Base-by-base conservation (phyloP, 1,284 basidiomycete species). In the Tranzscheliella williamsii region DNA sequence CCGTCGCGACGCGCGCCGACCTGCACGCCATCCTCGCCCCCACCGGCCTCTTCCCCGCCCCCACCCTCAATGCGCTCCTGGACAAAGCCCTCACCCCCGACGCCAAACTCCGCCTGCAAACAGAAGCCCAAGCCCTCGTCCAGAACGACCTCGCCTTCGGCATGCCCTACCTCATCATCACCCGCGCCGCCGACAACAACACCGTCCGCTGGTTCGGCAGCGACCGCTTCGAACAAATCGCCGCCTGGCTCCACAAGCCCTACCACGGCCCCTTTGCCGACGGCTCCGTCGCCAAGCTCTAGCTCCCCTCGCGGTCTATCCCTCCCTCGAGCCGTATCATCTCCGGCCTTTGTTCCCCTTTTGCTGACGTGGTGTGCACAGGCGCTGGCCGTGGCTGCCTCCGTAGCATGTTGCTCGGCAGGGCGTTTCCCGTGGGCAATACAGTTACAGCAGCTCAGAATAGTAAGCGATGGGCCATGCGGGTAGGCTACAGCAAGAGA, bases 201-300 rank as follows among this genome's bases (percentile, higher is more conserved):
- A 51, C 26, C 21, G 38, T 31, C 5, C 17, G 30, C 24, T 70
- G 47, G 47, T 71, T 71, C 22, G 69, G 69, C 5, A 61, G 55
- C 17, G 69, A 71, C 32, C 26, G 69, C 8, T 63, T 67, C 35
- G 69, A 71, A 42, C 69, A 67, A 42, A 39, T 72, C 24, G 69
- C 67, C 5, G 60, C 67, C 11, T 67, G 45, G 40, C 33, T 72
- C 11, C 47, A 45, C 5, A 24, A 41, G 15, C 54, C 57, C 9
- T 72, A 70, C 52, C 56, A 62, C 16, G 69, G 69, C 0, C 67
- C 67, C 6, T 64, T 67, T 45, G 62, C 61, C 5, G 52, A 70
- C 40, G 52, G 52, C 6, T 38, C 31, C 7, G 35, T 56, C 7
- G 42, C 65, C 2, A 63, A 63, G 38, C 47, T 67, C 22, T 67